Base-by-base conservation (phyloP, 2,329 filamentous ascomycete species). In the Cryphonectria parasitica region DNA sequence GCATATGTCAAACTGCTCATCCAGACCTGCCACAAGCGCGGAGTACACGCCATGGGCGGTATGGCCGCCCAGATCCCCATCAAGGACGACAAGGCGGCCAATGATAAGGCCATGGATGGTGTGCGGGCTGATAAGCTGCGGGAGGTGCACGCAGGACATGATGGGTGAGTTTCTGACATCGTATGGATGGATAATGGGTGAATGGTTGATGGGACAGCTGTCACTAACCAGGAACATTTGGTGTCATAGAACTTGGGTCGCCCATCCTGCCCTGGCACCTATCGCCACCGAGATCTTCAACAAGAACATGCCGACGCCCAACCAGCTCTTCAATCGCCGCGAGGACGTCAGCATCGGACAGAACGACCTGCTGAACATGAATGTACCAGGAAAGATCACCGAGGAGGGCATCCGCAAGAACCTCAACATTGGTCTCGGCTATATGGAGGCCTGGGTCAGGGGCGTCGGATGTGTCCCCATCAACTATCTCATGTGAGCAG, bases 21-120 rank as follows among this genome's bases (percentile, higher is more conserved):
- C 84, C 95, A 98, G 88, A 98, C 96, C 70, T 99, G 96, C 87
- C 96, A 99, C 83, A 92, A 91, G 80, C 91, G 96, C 76, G 94
- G 95, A 69, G 96, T 98, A n/a, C 96, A 98, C 82, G 96, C 96
- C 74, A 98, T 98, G 96, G 91, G 96, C 76, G 96, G 96, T 75
- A 98, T 99, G 96, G 95, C 95, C 3, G 96, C 96, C 54, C 96
- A 98, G 83, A 99, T 99, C 78, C 96, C 96, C 73, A 98, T 98
- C 87, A 98, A 98, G 87, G 92, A 96, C 80, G 92, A 98, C 83
- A 89, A 91, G 76, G 90, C 88, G 64, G 95, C 95, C 79, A 98
- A 98, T 83, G 94, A 97, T 78, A 91, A 90, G 80, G 95, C 95
- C 75, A 98, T 98, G 95, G 93, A 94, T 74, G 91, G 89, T 72